Conservation (phyloP, 176 grass and related monocot genomes). For the Saccharum officinarum region DNA sequence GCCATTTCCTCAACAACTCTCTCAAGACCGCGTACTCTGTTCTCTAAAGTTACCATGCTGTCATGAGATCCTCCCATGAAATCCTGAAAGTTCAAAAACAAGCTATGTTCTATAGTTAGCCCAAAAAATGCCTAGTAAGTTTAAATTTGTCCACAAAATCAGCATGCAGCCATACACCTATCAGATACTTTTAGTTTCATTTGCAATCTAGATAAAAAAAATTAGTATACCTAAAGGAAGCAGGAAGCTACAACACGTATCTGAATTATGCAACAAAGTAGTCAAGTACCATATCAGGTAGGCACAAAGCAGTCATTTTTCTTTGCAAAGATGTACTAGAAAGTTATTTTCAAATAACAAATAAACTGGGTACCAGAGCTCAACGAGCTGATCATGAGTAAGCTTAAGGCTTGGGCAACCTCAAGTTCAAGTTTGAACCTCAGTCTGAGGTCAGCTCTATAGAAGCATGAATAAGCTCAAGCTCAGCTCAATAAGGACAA, state of each 20-base stretch:
- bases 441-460: not conserved
- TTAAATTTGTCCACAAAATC: not conserved
- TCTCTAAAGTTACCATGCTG: slow-evolving; percentile 93
- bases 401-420: not conserved
- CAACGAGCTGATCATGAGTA: not conserved
- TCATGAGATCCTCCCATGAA: slow-evolving; percentile 99
- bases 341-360: slow-evolving; percentile 28
- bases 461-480: not conserved
- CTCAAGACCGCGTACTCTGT: slow-evolving; percentile 90
- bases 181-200: not conserved
- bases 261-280: not conserved
- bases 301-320: not conserved
- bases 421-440: not conserved
- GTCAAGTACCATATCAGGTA: not conserved
- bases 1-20: slow-evolving; percentile 96
- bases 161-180: not conserved
- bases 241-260: not conserved
- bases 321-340: not conserved
- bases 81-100: slow-evolving; percentile 60
- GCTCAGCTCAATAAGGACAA: not conserved
- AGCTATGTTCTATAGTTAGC: slow-evolving; percentile 9
- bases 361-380: slow-evolving; percentile 1
- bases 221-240: not conserved
- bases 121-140: slow-evolving; percentile 4
- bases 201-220: not conserved